Evolutionary conservation across 2,329 filamentous ascomycete genomes (phyloP).

Genomic region (Arthrobotrys megalospora): DNA sequence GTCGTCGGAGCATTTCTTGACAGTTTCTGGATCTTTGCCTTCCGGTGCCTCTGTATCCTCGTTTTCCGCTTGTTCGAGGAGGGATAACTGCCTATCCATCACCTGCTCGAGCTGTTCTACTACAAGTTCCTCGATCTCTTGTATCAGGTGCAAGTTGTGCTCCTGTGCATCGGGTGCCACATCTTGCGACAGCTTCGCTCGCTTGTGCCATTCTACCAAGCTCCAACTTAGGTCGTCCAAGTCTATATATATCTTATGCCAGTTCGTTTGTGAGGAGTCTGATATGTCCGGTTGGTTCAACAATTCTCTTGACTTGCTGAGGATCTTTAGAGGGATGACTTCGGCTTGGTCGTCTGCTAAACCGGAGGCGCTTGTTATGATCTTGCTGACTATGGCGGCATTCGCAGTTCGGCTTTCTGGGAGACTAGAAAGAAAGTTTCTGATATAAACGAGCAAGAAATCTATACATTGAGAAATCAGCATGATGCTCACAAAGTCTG

Average conservation of each 20-base stretch:
- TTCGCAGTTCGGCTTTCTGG: slow-evolving; percentile 59
- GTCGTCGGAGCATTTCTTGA: slow-evolving; percentile 52
- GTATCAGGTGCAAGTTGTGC: slow-evolving; percentile 48
- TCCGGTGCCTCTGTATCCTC: slow-evolving; percentile 64
- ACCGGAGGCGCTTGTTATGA: slow-evolving; percentile 56
- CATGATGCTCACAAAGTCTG: not conserved
- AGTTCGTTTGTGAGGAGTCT: slow-evolving; percentile 56
- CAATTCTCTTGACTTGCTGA: slow-evolving; percentile 56
- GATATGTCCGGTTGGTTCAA: slow-evolving; percentile 58
- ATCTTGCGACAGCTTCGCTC: slow-evolving; percentile 53
- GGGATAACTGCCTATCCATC: slow-evolving; percentile 51
- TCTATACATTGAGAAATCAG: slow-evolving; percentile 35
- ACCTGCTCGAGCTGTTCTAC: slow-evolving; percentile 59
- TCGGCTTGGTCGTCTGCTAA: slow-evolving; percentile 52
- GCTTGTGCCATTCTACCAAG: slow-evolving; percentile 59
- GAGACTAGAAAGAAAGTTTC: slow-evolving; percentile 59
- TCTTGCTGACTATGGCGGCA: slow-evolving; percentile 57
- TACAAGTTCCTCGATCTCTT: slow-evolving; percentile 59
- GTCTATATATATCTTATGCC: slow-evolving; percentile 60
- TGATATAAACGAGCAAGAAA: slow-evolving; percentile 60
- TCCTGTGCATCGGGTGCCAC: slow-evolving; percentile 55
- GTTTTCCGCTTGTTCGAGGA: slow-evolving; percentile 51
- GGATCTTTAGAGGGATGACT: slow-evolving; percentile 45
- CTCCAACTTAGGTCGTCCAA: slow-evolving; percentile 59
- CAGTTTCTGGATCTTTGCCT: slow-evolving; percentile 48